Percentiles rank a stretch among this genome's conserved stretches.
Conservation (phyloP, 306 rosid species). For the Vachellia collinsii region DNA sequence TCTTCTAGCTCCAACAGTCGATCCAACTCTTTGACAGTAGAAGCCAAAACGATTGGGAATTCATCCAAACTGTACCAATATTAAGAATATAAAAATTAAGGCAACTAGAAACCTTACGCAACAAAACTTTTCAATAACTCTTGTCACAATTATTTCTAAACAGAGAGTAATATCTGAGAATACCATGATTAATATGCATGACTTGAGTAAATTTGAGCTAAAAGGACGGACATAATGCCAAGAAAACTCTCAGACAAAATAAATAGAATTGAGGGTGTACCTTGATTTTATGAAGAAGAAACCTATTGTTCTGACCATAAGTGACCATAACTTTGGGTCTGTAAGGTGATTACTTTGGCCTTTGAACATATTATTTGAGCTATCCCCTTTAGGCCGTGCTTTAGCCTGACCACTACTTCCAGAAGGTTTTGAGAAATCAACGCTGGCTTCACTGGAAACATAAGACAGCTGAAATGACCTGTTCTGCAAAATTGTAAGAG, state of each 20-base stretch:
- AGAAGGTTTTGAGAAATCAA: slow-evolving; percentile 56
- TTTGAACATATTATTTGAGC: slow-evolving; percentile 37
- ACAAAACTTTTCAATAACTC: background rate
- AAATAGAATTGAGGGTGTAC: slow-evolving; percentile 48
- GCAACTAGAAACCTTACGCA: background rate
- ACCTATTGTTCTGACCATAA: slow-evolving; percentile 68
- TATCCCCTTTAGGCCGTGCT: slow-evolving; percentile 38
- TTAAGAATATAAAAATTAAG: slow-evolving; percentile 5
- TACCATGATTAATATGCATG: slow-evolving; percentile 10
- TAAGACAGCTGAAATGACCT: slow-evolving; percentile 59
- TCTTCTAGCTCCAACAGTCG: slow-evolving; percentile 73
- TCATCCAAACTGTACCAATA: slow-evolving; percentile 65
- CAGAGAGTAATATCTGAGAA: background rate
- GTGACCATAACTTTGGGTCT: slow-evolving; percentile 65
- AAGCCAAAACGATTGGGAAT: slow-evolving; percentile 64
- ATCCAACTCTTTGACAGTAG: slow-evolving; percentile 66
- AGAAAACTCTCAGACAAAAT: slow-evolving; percentile 6
- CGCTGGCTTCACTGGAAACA: slow-evolving; percentile 41
- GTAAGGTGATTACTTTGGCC: slow-evolving; percentile 34
- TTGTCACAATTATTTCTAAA: background rate
- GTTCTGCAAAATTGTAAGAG: slow-evolving; percentile 69
- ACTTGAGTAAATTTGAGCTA: slow-evolving; percentile 2
- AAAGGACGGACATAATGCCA: slow-evolving; percentile 1
- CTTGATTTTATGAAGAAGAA: slow-evolving; percentile 80
- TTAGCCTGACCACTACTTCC: slow-evolving; percentile 40